Evolutionary conservation across 192 early-diverging fungal species (phyloP).

Genomic region (Coemansia sp.): DNA sequence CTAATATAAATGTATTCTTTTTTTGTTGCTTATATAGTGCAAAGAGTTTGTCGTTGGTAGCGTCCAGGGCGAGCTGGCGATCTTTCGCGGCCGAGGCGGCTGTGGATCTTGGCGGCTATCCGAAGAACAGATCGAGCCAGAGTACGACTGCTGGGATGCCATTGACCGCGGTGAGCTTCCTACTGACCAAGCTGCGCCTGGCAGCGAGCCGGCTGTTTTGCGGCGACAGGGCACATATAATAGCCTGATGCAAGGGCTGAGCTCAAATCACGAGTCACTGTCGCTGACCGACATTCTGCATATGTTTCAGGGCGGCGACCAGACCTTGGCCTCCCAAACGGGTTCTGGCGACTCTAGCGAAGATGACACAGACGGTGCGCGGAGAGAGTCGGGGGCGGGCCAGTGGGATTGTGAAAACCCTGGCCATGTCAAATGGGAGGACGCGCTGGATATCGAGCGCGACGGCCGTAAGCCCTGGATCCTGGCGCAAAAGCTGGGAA

Average conservation of each 20-base stretch:
- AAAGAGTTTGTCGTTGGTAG: constrained; percentile 59
- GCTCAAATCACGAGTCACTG: constrained; percentile 39
- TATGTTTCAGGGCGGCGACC: constrained; percentile 37
- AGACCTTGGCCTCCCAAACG: not conserved
- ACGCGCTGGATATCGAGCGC: constrained; percentile 54
- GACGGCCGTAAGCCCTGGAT: constrained; percentile 58
- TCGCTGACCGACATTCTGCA: constrained; percentile 50
- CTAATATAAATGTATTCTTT: not conserved
- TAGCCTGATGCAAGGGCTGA: constrained; percentile 13
- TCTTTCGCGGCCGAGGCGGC: constrained; percentile 55
- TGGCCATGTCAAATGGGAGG: constrained; percentile 54
- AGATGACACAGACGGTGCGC: constrained; percentile 15
- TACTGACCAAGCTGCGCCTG: not conserved
- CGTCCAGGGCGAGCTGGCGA: constrained; percentile 55
- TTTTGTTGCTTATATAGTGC: constrained; percentile 32
- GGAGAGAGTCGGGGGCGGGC: not conserved
- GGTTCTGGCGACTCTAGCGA: constrained; percentile 37
- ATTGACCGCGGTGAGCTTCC: constrained; percentile 48
- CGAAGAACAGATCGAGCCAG: constrained; percentile 53
- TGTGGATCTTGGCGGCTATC: constrained; percentile 51
- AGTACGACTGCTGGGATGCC: constrained; percentile 57
- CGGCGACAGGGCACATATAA: constrained; percentile 45
- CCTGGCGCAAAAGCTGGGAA: constrained; percentile 53
- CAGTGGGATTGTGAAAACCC: constrained; percentile 6
- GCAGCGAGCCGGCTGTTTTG: constrained; percentile 4